Evolutionary conservation across 257 asterid species (phyloP).

Genomic region (Jaltomata sinuosa): DNA sequence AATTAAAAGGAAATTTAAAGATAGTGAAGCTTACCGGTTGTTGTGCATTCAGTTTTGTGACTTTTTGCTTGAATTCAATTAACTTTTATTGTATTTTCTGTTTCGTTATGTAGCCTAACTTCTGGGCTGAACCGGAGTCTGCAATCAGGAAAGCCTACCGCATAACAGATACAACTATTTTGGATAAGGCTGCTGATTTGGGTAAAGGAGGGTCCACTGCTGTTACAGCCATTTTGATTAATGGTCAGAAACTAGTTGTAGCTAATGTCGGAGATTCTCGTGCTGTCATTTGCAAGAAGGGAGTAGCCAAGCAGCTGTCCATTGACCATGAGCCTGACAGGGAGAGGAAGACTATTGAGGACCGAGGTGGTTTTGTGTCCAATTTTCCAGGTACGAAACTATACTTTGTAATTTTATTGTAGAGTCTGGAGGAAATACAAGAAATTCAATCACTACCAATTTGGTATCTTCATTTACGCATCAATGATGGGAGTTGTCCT

Average conservation of each 20-base stretch:
- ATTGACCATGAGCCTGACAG: constrained; percentile 77
- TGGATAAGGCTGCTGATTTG: constrained; percentile 64
- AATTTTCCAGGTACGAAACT: constrained; percentile 62
- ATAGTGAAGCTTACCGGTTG: background rate
- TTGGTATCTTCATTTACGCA: background rate
- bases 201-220: constrained; percentile 97
- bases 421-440: background rate
- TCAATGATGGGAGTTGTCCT: background rate
- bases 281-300: constrained; percentile 75
- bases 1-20: too few species aligned
- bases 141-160: constrained; percentile 77
- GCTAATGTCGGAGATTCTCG: constrained; percentile 98
- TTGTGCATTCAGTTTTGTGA: background rate
- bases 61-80: background rate
- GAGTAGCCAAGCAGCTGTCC: constrained; percentile 75
- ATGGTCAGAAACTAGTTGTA: constrained; percentile 73
- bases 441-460: background rate
- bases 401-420: background rate
- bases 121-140: constrained; percentile 66
- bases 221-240: constrained; percentile 78
- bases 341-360: constrained; percentile 65
- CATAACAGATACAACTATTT: constrained; percentile 51
- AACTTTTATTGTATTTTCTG: background rate
- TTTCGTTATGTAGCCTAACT: constrained; percentile 49
- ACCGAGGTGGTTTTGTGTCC: constrained; percentile 77